These are phyloP conservation scores for Xylariaceae sp. DNA, from an alignment of 2,329 filamentous ascomycete genomes.

Conservation along the genomic window DNA sequence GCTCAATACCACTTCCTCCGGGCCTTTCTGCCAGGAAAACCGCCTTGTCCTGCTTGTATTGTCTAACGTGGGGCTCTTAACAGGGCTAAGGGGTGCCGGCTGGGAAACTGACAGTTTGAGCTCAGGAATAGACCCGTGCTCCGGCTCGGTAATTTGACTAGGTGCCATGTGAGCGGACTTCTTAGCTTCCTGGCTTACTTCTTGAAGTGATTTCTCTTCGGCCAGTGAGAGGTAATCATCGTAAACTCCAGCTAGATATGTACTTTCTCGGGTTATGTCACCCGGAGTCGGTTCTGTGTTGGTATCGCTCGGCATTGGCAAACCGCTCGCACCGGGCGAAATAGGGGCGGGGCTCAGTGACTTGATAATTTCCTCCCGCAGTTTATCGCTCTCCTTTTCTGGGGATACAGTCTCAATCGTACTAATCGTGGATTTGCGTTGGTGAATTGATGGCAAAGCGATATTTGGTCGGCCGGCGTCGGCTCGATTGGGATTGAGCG, in stretches of 20 bases:
- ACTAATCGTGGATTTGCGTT: constrained; percentile 54
- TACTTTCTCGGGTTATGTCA: constrained; percentile 58
- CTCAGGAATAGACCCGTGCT: background rate
- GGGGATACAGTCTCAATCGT: constrained; percentile 58
- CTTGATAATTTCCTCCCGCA: constrained; percentile 77
- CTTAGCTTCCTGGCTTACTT: constrained; percentile 39
- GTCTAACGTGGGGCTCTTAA: constrained; percentile 23
- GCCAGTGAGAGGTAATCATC: constrained; percentile 69
- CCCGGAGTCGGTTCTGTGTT: constrained; percentile 26
- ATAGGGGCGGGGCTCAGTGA: constrained; percentile 63
- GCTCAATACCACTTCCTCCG: constrained; percentile 33
- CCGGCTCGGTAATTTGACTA: background rate
- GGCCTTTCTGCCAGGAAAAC: constrained; percentile 53
- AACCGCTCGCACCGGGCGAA: constrained; percentile 30
- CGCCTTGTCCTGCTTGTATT: constrained; percentile 32
- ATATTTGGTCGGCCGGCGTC: constrained; percentile 46
- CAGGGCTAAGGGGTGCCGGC: constrained; percentile 34
- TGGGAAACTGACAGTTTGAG: constrained; percentile 20
- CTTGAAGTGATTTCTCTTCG: constrained; percentile 49
- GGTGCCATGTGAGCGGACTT: constrained; percentile 22
- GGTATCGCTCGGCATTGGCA: constrained; percentile 20
- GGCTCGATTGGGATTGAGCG: constrained; percentile 52
- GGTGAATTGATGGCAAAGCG: constrained; percentile 45
- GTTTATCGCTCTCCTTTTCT: constrained; percentile 72
- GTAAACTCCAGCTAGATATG: constrained; percentile 70